A percentile compares a stretch with the other conserved stretches of the same genome.
Conservation (phyloP, 73 alveolate genomes). For the Tetrahymena elliotti region DNA sequence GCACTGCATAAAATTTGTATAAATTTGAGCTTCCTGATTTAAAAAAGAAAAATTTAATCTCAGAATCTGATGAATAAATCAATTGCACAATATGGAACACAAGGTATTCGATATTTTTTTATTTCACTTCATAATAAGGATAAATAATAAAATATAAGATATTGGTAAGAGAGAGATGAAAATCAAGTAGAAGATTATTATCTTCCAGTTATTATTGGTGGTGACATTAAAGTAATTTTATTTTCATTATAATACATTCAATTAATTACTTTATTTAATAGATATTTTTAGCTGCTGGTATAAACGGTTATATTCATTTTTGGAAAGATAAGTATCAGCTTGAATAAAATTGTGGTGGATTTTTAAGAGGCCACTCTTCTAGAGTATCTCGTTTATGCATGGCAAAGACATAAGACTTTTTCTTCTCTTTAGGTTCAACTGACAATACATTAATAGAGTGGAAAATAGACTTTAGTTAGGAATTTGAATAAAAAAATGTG, state of each 20-base stretch:
- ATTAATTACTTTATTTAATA: background rate
- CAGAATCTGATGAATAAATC: constrained; percentile 27
- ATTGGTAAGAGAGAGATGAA: background rate
- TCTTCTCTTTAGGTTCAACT: constrained; percentile 52
- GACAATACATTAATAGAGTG: constrained; percentile 63
- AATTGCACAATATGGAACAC: constrained; percentile 38
- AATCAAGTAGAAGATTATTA: background rate
- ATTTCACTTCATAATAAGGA: background rate
- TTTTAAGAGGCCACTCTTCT: constrained; percentile 65
- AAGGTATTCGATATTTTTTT: constrained; percentile 7
- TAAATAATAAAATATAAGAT: background rate
- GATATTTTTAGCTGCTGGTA: constrained; percentile 72
- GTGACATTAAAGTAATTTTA: constrained; percentile 14
- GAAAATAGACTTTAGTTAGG: constrained; percentile 44
- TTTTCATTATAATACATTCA: background rate
- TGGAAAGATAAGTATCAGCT: constrained; percentile 56
- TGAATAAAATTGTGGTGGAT: constrained; percentile 59
- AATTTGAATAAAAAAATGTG: background rate
- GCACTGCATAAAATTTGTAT: constrained; percentile 23
- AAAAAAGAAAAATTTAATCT: constrained; percentile 17
- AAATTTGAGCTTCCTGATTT: constrained; percentile 39
- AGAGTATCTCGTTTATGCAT: constrained; percentile 42
- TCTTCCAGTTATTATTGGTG: constrained; percentile 30
- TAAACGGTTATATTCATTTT: constrained; percentile 58
- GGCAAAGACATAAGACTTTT: constrained; percentile 47